phyloP scores from a whole-genome alignment of 148 eudicot genomes.

The Beta vulgaris region DNA sequence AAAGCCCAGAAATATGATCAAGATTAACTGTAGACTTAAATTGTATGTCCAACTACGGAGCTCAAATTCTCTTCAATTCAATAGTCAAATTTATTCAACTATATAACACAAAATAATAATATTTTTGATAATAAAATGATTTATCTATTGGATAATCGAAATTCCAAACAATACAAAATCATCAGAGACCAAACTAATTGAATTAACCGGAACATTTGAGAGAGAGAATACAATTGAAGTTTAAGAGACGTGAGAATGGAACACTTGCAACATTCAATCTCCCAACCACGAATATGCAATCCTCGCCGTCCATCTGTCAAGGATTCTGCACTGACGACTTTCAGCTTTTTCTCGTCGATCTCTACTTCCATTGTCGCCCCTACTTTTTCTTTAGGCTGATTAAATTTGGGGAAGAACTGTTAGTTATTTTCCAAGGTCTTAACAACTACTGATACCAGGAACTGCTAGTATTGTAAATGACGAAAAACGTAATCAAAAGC shows the following conservation, averaged over 20 bases:
- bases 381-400: background rate
- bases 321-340: slow-evolving; percentile 65
- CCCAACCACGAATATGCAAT: slow-evolving; percentile 73
- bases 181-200: background rate
- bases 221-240: slow-evolving; percentile 46
- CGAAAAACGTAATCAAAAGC: too few relatives aligned
- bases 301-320: slow-evolving; percentile 70
- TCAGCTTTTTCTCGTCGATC: slow-evolving; percentile 50
- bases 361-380: slow-evolving; percentile 45
- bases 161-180: background rate
- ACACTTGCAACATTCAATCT: slow-evolving; percentile 65
- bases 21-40: too few relatives aligned
- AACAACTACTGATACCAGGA: too few relatives aligned
- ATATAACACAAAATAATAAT: background rate
- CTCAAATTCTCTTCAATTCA: background rate
- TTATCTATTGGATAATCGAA: background rate
- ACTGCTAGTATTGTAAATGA: too few relatives aligned
- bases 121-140: background rate
- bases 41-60: background rate
- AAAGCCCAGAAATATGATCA: too few relatives aligned
- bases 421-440: too few relatives aligned
- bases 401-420: background rate
- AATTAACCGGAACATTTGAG: slow-evolving; percentile 3
- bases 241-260: slow-evolving; percentile 64
- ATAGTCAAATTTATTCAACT: background rate